Base-by-base conservation (phyloP, 2,329 filamentous ascomycete species). In the Fusarium udum region DNA sequence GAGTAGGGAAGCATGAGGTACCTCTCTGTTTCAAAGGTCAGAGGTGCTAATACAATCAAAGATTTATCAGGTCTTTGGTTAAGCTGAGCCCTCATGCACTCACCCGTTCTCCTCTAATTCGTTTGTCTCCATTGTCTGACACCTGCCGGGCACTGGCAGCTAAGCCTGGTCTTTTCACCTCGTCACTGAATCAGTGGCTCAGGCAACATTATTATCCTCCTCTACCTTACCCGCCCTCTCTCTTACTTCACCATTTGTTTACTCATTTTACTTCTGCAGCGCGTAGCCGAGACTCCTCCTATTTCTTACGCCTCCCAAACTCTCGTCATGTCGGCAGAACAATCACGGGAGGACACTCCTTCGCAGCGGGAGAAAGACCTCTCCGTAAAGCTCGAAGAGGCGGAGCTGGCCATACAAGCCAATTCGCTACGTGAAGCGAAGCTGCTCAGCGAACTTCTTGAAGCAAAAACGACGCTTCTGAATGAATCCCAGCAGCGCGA, bases 321-420 rank as follows among this genome's bases (percentile, higher is more conserved):
- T 39, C 15, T 8, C 28, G n/a, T n/a, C 31, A 70, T 70, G 67
- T 37, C 60, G 24, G 39, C 36, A 13, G 37, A 63, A 45, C 62
- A 63, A 18, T 24, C 39, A 32, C 36, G 20, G 6, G 34, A 49
- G 34, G 11, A 26, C 13, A 15, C 12, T 22, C 34, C 28, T n/a
- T 60, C 64, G 11, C 36, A 69, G 24, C 60, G 64, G 3, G 64
- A 72, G 42, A 64, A 22, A 26, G 60, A 69, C 7, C 70, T 72
- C 16, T 48, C 51, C 7, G 16, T 26, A 22, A 55, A 66, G 22
- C 64, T 72, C 6, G 40, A 64, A n/a, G 43, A 55, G n/a, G 64
- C 69, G 7, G 52, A 67, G 5, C 40, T 34, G 6, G 48, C 67
- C 9, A 64, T 59, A 5, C 24, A 48, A 7, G 61, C 39, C 22